These are phyloP conservation scores for Wickerhamomyces subpelliculosus DNA, from an alignment of 805 yeast species.

Conservation along the genomic window DNA sequence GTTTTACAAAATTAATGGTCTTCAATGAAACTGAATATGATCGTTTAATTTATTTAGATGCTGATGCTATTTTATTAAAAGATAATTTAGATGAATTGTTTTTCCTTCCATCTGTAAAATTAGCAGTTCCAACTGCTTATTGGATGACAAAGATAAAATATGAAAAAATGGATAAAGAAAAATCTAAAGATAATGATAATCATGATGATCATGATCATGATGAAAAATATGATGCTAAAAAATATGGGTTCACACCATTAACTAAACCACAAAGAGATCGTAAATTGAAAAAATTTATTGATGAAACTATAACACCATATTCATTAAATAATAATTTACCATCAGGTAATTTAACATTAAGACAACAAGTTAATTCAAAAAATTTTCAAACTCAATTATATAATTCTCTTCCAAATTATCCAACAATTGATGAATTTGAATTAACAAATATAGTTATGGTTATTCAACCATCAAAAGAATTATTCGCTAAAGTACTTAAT, in stretches of 20 bases:
- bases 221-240: constrained; percentile 14
- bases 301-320: constrained; percentile 3
- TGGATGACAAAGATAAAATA: constrained; percentile 27
- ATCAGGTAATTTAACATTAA: neutral
- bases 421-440: constrained; percentile 21
- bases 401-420: constrained; percentile 30
- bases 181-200: too few relatives aligned
- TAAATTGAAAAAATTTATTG: constrained; percentile 7
- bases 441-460: constrained; percentile 50
- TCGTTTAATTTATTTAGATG: constrained; percentile 49
- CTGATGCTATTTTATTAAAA: constrained; percentile 40
- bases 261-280: constrained; percentile 14
- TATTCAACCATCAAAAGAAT: constrained; percentile 37
- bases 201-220: constrained; percentile 12
- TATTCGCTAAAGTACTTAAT: constrained; percentile 16
- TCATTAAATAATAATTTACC: neutral
- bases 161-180: constrained; percentile 14
- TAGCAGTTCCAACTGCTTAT: constrained; percentile 42
- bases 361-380: constrained; percentile 4
- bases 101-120: constrained; percentile 37
- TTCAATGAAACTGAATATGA: constrained; percentile 45
- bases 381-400: constrained; percentile 25
- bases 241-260: constrained; percentile 18
- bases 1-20: constrained; percentile 49
- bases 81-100: constrained; percentile 44